Evolutionary conservation across 1,284 basidiomycete genomes (phyloP).

Genomic region (Sanghuangporus weigelae): DNA sequence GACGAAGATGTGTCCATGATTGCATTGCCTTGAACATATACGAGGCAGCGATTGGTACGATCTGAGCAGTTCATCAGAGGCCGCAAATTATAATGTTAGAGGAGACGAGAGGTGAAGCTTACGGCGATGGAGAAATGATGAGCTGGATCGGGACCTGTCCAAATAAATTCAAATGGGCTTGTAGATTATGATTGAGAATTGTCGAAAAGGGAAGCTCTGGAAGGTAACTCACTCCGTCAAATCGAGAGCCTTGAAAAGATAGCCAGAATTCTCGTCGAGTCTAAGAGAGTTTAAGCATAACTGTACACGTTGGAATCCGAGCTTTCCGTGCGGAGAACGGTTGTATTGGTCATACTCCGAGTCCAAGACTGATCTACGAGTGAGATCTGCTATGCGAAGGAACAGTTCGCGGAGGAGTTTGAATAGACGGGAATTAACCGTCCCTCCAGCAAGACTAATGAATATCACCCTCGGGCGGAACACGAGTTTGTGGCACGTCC

Average conservation of each 20-base stretch:
- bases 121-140: conserved; percentile 58
- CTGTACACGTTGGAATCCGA: conserved; percentile 14
- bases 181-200: neutral
- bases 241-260: conserved; percentile 35
- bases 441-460: conserved; percentile 29
- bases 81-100: neutral
- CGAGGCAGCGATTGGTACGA: conserved; percentile 39
- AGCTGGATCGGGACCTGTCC: conserved; percentile 53
- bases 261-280: conserved; percentile 30
- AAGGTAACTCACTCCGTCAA: conserved; percentile 35
- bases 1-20: conserved; percentile 39
- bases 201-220: neutral
- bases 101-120: conserved; percentile 22
- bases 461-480: conserved; percentile 25
- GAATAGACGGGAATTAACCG: conserved; percentile 28
- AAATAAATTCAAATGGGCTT: conserved; percentile 46
- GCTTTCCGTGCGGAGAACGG: neutral
- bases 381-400: conserved; percentile 19
- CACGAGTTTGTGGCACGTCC: conserved; percentile 19
- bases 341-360: neutral
- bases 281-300: conserved; percentile 41
- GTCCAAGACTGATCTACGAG: neutral
- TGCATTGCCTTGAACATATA: conserved; percentile 40
- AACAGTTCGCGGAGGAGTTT: conserved; percentile 25
- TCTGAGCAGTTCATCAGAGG: conserved; percentile 34